Base-by-base conservation (phyloP, 352 stramenopile species). In the Phytophthora fragariaefolia region DNA sequence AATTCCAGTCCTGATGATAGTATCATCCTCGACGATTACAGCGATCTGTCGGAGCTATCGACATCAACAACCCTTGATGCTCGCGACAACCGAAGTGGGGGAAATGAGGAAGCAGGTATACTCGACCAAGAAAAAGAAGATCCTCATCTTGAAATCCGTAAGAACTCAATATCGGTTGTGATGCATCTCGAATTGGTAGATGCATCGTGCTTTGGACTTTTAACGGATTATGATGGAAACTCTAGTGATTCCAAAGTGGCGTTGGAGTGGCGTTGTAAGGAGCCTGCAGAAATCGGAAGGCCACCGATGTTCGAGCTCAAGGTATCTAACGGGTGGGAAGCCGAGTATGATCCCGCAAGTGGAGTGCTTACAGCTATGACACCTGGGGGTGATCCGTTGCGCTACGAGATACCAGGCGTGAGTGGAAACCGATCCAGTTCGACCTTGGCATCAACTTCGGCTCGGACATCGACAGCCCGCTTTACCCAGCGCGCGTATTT, bases 231-330 rank as follows among this genome's bases (percentile, higher is more conserved):
- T 6, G 27, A 53, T 46, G 10, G 17, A 1, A 55, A 20, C 27
- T 13, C 9, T 18, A 38, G 1, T 30, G 36, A 63, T 10, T 20
- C 49, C 1, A 76, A 70, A 22, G 20, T 69, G 18, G 28, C 64
- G 58, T 71, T 85, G 20, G 52, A 71, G 40, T 88, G 79, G 71
- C 73, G 73, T 12, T 89, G 80, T 50, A 81, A 75, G 66, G 82
- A 89, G 48, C 57, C 70, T 22, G 55, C 34, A 23, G 77, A 86
- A 57, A 57, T 86, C 6, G 75, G 76, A 0, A 61, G 65, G 18
- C 59, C 82, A 32, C 79, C 72, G 23, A 74, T 50, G 15, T 91
- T 85, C 56, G 59, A 58, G 22, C 67, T 90, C 2, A 58, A 70
- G 17, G 42, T 83, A 28, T 79, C 76, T 12, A 83, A 74, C 26